phyloP scores from a whole-genome alignment of 306 rosid genomes.

The Hylodesmum podocarpum region DNA sequence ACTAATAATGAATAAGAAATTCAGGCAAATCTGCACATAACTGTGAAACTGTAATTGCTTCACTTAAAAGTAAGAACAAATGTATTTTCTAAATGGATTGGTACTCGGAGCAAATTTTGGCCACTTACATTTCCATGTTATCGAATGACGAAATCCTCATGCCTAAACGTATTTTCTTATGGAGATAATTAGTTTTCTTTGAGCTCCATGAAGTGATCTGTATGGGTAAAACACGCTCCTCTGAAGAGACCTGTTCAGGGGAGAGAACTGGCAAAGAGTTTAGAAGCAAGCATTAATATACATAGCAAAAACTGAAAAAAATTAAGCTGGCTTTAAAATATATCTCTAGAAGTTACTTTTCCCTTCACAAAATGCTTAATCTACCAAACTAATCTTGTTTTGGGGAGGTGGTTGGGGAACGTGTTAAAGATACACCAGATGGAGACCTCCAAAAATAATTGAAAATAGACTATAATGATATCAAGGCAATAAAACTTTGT shows the following conservation, averaged over 20 bases:
- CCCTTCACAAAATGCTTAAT: background rate
- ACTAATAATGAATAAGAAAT: slow-evolving; percentile 11
- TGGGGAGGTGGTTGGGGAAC: background rate
- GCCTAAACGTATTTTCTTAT: slow-evolving; percentile 59
- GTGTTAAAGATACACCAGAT: background rate
- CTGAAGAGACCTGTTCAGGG: slow-evolving; percentile 76
- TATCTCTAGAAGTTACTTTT: slow-evolving; percentile 11
- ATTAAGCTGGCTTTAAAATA: background rate
- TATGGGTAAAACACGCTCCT: slow-evolving; percentile 75
- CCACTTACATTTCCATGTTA: slow-evolving; percentile 71
- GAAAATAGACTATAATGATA: background rate
- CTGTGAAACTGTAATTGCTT: background rate
- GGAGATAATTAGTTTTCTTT: slow-evolving; percentile 41
- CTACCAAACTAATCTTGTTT: slow-evolving; percentile 11
- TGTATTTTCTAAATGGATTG: slow-evolving; percentile 6
- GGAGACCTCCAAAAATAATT: slow-evolving; percentile 5
- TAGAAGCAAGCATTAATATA: slow-evolving; percentile 47
- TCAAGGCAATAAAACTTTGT: background rate
- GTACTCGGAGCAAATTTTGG: background rate
- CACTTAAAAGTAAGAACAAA: slow-evolving; percentile 24
- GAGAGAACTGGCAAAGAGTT: slow-evolving; percentile 78
- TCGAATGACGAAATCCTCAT: slow-evolving; percentile 69
- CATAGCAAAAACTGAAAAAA: background rate
- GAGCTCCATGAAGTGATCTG: slow-evolving; percentile 54
- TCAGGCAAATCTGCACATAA: slow-evolving; percentile 2